These are phyloP conservation scores for Flaveria sonorensis DNA, from an alignment of 129 eudicot genomes.

Conservation along the genomic window DNA sequence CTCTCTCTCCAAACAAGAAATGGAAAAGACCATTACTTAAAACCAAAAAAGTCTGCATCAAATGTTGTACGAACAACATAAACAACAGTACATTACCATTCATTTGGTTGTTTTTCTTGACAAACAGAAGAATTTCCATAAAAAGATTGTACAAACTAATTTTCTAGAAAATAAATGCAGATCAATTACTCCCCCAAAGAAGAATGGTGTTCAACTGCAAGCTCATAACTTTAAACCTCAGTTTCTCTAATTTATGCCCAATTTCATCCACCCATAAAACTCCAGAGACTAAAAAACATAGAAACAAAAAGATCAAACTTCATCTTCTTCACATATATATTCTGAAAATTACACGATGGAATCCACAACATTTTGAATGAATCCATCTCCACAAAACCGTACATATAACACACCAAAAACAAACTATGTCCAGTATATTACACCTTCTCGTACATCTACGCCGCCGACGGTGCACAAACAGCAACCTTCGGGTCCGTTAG, in stretches of 20 bases:
- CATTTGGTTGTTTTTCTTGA: no score
- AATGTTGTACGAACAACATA: no score
- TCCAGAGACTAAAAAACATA: not conserved
- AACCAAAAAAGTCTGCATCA: no score
- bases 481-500: slow-evolving; percentile 31
- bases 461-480: slow-evolving; percentile 74
- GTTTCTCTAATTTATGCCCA: not conserved
- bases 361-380: not conserved
- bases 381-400: slow-evolving; percentile 7
- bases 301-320: not conserved
- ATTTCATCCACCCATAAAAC: not conserved
- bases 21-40: no score
- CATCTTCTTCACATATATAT: not conserved
- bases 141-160: no score
- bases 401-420: slow-evolving; percentile 12
- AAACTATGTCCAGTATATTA: not conserved
- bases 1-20: no score
- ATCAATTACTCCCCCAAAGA: not conserved
- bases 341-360: slow-evolving; percentile 6
- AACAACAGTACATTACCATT: no score
- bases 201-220: not conserved
- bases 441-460: slow-evolving; percentile 27
- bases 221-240: not conserved
- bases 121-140: no score
- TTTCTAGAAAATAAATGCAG: not conserved